Evolutionary conservation across 805 yeast species (phyloP).

Genomic region (Nakazawaea wyomingensis): DNA sequence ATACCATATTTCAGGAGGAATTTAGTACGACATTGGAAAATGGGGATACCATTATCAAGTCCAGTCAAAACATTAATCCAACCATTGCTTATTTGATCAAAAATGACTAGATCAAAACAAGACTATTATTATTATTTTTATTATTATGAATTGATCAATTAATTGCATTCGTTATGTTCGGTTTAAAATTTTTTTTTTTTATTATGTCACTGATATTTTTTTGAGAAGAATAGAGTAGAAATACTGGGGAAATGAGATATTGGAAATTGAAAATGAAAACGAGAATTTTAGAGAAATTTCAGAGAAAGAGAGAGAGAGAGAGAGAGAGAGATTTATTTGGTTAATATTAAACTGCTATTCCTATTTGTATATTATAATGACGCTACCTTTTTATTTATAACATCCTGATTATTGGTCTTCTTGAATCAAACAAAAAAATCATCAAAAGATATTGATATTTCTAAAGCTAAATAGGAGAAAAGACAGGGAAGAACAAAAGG

Average conservation of each 20-base stretch:
- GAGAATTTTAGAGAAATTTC: too few species aligned
- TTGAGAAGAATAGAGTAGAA: neutral
- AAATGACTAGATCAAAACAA: slow-evolving; percentile 5
- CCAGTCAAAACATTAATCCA: slow-evolving; percentile 4
- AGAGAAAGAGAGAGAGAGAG: too few species aligned
- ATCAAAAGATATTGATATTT: neutral
- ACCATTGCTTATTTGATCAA: slow-evolving; percentile 11
- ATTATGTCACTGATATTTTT: neutral
- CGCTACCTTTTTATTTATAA: neutral
- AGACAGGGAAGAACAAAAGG: neutral
- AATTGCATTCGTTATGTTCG: neutral
- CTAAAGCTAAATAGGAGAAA: too few species aligned
- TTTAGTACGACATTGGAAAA: neutral
- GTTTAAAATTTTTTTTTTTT: too few species aligned
- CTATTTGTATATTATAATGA: neutral
- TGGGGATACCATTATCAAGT: neutral
- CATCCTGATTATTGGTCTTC: neutral
- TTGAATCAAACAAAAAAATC: neutral
- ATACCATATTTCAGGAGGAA: neutral
- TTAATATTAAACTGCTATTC: neutral
- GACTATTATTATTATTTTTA: neutral
- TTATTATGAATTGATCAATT: neutral
- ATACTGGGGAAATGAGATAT: neutral
- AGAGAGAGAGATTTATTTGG: neutral
- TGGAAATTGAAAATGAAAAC: too few species aligned